These are phyloP conservation scores for Collariella sp. DNA, from an alignment of 495 filamentous ascomycete genomes.

Conservation along the genomic window DNA sequence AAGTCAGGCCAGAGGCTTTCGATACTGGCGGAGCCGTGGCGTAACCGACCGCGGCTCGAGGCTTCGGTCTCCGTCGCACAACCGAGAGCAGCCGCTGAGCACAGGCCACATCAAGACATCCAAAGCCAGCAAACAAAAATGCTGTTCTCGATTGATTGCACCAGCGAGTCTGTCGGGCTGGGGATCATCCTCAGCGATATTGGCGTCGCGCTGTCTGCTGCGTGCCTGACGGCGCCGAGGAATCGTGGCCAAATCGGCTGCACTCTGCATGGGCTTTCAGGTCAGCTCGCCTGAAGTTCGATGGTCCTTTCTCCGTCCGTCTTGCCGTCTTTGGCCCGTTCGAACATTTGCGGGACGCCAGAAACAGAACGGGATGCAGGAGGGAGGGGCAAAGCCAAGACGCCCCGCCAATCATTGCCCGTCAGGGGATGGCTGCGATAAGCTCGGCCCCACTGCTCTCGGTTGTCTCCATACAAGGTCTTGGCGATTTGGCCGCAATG, in stretches of 20 bases:
- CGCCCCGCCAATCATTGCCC: constrained; percentile 10
- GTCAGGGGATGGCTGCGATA: constrained; percentile 11
- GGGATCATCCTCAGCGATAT: too few species aligned
- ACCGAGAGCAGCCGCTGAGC: background rate
- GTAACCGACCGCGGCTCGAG: background rate
- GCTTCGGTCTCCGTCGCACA: background rate
- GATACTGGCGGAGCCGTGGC: background rate
- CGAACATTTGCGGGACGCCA: background rate
- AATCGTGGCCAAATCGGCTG: background rate
- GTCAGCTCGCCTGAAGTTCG: background rate
- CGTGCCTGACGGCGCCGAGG: background rate
- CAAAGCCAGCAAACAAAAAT: too few species aligned
- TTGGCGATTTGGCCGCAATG: constrained; percentile 22
- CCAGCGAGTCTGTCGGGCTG: background rate
- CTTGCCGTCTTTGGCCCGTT: background rate
- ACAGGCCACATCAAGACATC: background rate
- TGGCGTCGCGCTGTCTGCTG: too few species aligned
- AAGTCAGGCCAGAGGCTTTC: background rate
- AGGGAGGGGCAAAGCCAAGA: background rate
- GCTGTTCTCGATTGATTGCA: background rate
- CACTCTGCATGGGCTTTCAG: background rate
- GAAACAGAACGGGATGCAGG: background rate
- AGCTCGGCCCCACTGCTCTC: constrained; percentile 15
- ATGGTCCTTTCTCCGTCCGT: background rate
- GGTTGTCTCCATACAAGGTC: background rate